Evolutionary conservation across 768 basidiomycete species (phyloP).

Genomic region (Xerocomellus amylosporus): DNA sequence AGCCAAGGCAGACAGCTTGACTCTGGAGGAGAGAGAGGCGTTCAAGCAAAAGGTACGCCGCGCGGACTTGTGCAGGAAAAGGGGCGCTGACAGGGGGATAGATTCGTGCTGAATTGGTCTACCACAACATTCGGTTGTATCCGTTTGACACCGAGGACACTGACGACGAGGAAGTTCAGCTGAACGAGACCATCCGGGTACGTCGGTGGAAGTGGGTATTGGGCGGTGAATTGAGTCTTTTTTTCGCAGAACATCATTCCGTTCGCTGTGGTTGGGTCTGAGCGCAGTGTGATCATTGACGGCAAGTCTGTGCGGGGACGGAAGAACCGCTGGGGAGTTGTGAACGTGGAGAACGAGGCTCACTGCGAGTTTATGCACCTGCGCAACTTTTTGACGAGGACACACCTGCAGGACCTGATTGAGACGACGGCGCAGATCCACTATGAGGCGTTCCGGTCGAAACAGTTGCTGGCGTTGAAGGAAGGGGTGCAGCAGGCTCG

Average conservation of each 20-base stretch:
- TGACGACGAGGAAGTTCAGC: conserved; percentile 86
- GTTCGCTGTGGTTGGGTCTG: conserved; percentile 97
- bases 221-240: background rate
- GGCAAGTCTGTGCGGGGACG: conserved; percentile 94
- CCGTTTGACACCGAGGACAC: conserved; percentile 97
- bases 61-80: background rate
- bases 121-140: conserved; percentile 92
- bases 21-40: conserved; percentile 83
- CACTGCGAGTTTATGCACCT: conserved; percentile 99
- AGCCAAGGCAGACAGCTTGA: conserved; percentile 94
- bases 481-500: conserved; percentile 77
- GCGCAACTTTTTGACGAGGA: conserved; percentile 94
- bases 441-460: conserved; percentile 99
- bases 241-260: conserved; percentile 79
- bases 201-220: conserved; percentile 26
- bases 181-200: conserved; percentile 90
- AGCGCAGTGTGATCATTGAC: conserved; percentile 91
- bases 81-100: conserved; percentile 31
- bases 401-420: conserved; percentile 96
- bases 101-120: conserved; percentile 91
- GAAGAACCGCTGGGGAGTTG: conserved; percentile 97
- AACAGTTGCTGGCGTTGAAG: conserved; percentile 95
- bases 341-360: conserved; percentile 93
- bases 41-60: conserved; percentile 86
- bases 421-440: conserved; percentile 99